Base-by-base conservation (phyloP, 1,284 basidiomycete species). In the Cryptococcus sp. region DNA sequence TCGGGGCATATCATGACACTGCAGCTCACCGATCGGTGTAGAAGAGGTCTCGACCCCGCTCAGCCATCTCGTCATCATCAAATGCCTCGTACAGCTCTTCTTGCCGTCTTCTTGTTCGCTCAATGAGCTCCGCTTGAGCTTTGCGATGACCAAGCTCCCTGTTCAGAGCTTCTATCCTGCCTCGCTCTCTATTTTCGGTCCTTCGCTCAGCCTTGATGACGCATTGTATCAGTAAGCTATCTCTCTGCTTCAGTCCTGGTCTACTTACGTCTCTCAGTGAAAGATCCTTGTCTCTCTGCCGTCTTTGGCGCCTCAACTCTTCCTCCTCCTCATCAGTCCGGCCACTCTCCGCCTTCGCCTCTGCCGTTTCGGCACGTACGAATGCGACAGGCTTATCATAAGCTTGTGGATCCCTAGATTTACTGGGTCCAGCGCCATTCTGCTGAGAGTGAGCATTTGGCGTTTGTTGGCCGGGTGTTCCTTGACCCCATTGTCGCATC, bases 31-130 rank as follows among this genome's bases (percentile, higher is more conserved):
- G 84, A 69, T 95, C 92, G 42, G 87, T 83, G 69, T 92, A 93
- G 78, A 91, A 94, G 25, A 86, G 70, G 65, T 93, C 76, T 38
- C 72, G 62, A 3, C 76, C 76, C 13, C 67, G 60, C 30, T 72
- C 91, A 61, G 90, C 89, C 63, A 88, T 88, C 71, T 92, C 89
- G 62, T 94, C 92, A 68, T 95, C 92, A 68, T 95, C 91, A 89
- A 90, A 94, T 1, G 87, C 78, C 59, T 88, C 87, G 23, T 93
- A 79, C 4, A 88, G 83, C 25, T 86, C 82, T 38, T 84, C 83
- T 82, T 90, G 88, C 70, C 88, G 86, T 16, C 85, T 70, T 16
- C 84, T 81, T 67, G 89, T 89, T 5, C 86, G 83, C 35, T 88
- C 86, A 69, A 93, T 88, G 4, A 85, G 84, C 55, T 91, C 89